Evolutionary conservation across 2,329 filamentous ascomycete genomes (phyloP).

Genomic region (Trichoderma cornu-damae): DNA sequence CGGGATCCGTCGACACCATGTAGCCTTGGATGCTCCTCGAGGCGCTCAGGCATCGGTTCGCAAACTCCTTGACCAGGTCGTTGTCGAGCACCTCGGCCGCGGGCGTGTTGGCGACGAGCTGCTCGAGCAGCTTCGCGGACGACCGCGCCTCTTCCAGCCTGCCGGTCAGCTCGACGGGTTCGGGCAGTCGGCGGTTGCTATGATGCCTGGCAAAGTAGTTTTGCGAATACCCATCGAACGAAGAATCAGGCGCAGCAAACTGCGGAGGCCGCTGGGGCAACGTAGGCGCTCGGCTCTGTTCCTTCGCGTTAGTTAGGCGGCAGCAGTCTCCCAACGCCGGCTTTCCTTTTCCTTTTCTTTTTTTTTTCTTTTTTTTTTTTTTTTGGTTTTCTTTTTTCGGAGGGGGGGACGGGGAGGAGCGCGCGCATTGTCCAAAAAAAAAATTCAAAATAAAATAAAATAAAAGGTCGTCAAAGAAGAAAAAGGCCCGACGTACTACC

Average conservation of each 20-base stretch:
- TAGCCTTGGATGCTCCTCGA: slow-evolving; percentile 78
- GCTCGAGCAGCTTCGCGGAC: slow-evolving; percentile 84
- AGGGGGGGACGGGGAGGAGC: no score
- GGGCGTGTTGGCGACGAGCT: slow-evolving; percentile 83
- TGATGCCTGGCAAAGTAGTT: slow-evolving; percentile 55
- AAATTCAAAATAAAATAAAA: no score
- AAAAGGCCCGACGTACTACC: slow-evolving; percentile 36
- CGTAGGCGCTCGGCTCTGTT: slow-evolving; percentile 24
- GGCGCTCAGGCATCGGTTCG: slow-evolving; percentile 76
- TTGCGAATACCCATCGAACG: slow-evolving; percentile 41
- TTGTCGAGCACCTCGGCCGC: slow-evolving; percentile 69
- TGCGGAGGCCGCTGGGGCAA: slow-evolving; percentile 20
- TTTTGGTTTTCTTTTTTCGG: background rate
- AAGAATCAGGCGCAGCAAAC: slow-evolving; percentile 16
- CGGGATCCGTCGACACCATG: slow-evolving; percentile 71
- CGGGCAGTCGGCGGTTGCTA: slow-evolving; percentile 51
- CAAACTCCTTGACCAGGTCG: slow-evolving; percentile 90
- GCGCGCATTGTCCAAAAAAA: no score
- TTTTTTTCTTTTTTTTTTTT: no score
- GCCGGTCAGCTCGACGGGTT: slow-evolving; percentile 70
- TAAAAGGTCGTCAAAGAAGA: background rate
- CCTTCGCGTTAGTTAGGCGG: background rate
- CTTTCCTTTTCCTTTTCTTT: no score
- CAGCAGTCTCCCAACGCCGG: no score
- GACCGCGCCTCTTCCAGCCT: slow-evolving; percentile 87